Percentiles rank a stretch among this genome's conserved stretches.
Evolutionary conservation across 352 stramenopile genomes (phyloP).

Genomic region (Peronospora destructor): DNA sequence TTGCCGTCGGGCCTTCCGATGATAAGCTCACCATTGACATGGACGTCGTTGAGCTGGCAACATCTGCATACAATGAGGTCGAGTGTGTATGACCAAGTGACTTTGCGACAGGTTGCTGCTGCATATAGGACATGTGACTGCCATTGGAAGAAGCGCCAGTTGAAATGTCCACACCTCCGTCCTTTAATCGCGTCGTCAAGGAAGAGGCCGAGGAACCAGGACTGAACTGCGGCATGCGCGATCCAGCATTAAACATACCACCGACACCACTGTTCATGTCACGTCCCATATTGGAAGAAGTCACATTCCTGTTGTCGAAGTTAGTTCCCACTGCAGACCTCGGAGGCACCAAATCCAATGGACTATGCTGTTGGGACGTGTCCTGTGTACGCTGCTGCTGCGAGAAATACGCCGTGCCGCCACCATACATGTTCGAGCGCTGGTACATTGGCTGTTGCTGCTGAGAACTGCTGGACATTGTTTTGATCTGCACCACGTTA

Average conservation of each 20-base stretch:
- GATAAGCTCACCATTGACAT: slow-evolving; percentile 30
- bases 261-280: slow-evolving; percentile 19
- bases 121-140: slow-evolving; percentile 28
- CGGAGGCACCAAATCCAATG: slow-evolving; percentile 25
- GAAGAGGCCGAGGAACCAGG: slow-evolving; percentile 12
- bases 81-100: slow-evolving; percentile 24
- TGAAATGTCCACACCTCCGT: slow-evolving; percentile 28
- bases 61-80: slow-evolving; percentile 28
- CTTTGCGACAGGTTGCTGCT: slow-evolving; percentile 22
- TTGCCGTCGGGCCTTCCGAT: slow-evolving; percentile 22
- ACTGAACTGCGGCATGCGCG: slow-evolving; percentile 33
- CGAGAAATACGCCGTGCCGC: slow-evolving; percentile 21
- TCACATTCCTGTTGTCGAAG: slow-evolving; percentile 23
- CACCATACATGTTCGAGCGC: slow-evolving; percentile 26
- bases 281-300: slow-evolving; percentile 20
- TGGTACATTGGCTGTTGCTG: slow-evolving; percentile 38
- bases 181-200: slow-evolving; percentile 30
- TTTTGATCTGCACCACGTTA: slow-evolving; percentile 40
- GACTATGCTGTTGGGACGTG: slow-evolving; percentile 19
- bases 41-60: slow-evolving; percentile 26
- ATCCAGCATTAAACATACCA: slow-evolving; percentile 25
- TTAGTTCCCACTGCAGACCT: slow-evolving; percentile 16
- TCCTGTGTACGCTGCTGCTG: slow-evolving; percentile 28
- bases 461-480: slow-evolving; percentile 26
- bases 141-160: slow-evolving; percentile 21